Evolutionary conservation across 805 yeast genomes (phyloP).

Genomic region (Ogataea methylovora): DNA sequence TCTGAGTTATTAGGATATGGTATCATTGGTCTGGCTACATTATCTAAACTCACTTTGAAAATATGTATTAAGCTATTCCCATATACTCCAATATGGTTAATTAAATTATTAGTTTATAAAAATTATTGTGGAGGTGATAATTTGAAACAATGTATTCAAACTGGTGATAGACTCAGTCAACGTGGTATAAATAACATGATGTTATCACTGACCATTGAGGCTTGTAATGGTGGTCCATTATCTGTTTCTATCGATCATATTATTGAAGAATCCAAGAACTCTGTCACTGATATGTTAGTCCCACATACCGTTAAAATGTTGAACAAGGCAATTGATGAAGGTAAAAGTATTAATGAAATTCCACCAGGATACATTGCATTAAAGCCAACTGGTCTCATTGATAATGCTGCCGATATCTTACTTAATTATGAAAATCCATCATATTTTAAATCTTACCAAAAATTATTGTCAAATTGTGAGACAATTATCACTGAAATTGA

Average conservation of each 20-base stretch:
- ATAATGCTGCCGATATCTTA: conserved; percentile 68
- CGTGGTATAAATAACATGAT: conserved; percentile 91
- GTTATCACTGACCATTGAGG: conserved; percentile 91
- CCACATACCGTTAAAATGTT: conserved; percentile 66
- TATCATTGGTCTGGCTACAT: conserved; percentile 62
- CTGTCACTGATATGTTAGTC: conserved; percentile 58
- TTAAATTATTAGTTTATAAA: conserved; percentile 69
- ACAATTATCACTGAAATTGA: conserved; percentile 50
- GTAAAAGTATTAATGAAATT: conserved; percentile 50
- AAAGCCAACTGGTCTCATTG: conserved; percentile 86
- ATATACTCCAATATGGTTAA: conserved; percentile 60
- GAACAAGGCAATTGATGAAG: conserved; percentile 24
- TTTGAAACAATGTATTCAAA: conserved; percentile 56
- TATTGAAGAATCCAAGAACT: conserved; percentile 54
- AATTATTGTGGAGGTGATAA: conserved; percentile 89
- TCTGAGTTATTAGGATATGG: conserved; percentile 57
- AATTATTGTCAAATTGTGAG: conserved; percentile 59
- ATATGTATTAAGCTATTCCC: conserved; percentile 63
- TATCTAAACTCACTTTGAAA: conserved; percentile 55
- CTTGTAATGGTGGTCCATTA: conserved; percentile 71
- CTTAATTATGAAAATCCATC: conserved; percentile 50
- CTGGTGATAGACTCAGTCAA: conserved; percentile 58
- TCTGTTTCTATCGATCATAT: conserved; percentile 42
- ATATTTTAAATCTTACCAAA: conserved; percentile 42
- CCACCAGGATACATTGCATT: conserved; percentile 91